phyloP scores from a whole-genome alignment of 2,329 filamentous ascomycete genomes.

The Calycina herbarum region DNA sequence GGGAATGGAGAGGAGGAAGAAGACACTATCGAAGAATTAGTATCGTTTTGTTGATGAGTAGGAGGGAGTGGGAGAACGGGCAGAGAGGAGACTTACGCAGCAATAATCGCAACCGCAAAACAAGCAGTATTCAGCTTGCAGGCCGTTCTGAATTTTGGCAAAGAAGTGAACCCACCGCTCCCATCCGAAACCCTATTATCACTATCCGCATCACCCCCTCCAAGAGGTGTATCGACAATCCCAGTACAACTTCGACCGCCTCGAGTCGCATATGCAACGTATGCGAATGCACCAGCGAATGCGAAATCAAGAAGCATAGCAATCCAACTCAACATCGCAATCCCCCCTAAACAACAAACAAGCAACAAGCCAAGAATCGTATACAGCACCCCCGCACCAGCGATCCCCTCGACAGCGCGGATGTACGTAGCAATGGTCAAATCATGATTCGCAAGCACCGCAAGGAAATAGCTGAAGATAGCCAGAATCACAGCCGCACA shows the following conservation, averaged over 20 bases:
- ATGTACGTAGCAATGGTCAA: constrained; percentile 62
- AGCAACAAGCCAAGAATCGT: constrained; percentile 69
- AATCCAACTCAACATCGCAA: constrained; percentile 69
- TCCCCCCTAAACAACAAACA: constrained; percentile 77
- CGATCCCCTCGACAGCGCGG: constrained; percentile 75
- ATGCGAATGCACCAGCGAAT: constrained; percentile 78
- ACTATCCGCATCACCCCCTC: constrained; percentile 56
- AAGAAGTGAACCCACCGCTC: constrained; percentile 43
- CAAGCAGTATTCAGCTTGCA: constrained; percentile 76
- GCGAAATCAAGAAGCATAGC: constrained; percentile 74
- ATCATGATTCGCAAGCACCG: constrained; percentile 65
- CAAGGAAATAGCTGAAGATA: constrained; percentile 83
- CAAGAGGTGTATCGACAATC: constrained; percentile 66
- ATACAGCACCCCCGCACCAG: constrained; percentile 74
- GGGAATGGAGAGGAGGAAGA: constrained; percentile 73
- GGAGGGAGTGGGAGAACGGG: no score
- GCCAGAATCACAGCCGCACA: constrained; percentile 73
- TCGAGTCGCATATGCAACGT: constrained; percentile 74
- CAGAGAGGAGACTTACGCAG: constrained; percentile 62
- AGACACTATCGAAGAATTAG: no score
- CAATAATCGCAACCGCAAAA: constrained; percentile 77
- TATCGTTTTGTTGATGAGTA: no score
- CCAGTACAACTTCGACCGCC: constrained; percentile 68
- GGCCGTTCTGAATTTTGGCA: constrained; percentile 53
- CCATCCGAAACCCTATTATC: constrained; percentile 50